Evolutionary conservation across 2,329 filamentous ascomycete species (phyloP).

Genomic region (Fusarium sp.): DNA sequence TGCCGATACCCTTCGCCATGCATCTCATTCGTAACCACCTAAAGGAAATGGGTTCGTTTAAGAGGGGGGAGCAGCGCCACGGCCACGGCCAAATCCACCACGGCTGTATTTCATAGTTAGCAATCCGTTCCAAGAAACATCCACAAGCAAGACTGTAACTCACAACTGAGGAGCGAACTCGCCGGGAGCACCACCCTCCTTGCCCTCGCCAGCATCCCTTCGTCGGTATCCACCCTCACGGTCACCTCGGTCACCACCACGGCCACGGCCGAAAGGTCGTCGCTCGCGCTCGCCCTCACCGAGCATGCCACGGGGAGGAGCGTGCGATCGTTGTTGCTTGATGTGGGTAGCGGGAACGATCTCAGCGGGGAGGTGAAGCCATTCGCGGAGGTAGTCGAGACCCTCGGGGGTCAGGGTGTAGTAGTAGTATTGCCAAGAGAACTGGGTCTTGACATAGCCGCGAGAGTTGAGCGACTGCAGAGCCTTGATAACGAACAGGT

Average conservation of each 20-base stretch:
- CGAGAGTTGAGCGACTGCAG: conserved; percentile 98
- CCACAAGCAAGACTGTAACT: conserved; percentile 54
- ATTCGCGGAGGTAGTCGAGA: conserved; percentile 99
- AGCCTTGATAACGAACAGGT: conserved; percentile 99
- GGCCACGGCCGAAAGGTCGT: conserved; percentile 85
- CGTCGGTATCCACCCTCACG: conserved; percentile 93
- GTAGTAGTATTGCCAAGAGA: conserved; percentile 99
- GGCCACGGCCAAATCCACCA: conserved; percentile 90
- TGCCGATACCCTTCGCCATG: conserved; percentile 60
- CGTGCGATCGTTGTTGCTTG: conserved; percentile 99
- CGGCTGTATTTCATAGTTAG: conserved; percentile 68
- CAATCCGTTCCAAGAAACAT: conserved; percentile 26
- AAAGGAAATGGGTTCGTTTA: conserved; percentile 62
- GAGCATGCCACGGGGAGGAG: conserved; percentile 98
- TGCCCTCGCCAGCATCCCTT: conserved; percentile 86
- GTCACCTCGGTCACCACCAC: conserved; percentile 80
- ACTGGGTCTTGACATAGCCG: conserved; percentile 99
- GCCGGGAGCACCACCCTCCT: conserved; percentile 92
- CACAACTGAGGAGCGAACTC: conserved; percentile 93
- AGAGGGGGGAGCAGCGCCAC: conserved; percentile 79
- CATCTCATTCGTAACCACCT: conserved; percentile 60
- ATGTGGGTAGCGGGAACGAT: conserved; percentile 99
- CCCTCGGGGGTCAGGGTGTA: conserved; percentile 99
- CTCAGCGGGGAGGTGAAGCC: conserved; percentile 99
- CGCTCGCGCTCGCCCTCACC: conserved; percentile 86